phyloP scores from a whole-genome alignment of 441 rosid species.

The Adansonia gregorii region DNA sequence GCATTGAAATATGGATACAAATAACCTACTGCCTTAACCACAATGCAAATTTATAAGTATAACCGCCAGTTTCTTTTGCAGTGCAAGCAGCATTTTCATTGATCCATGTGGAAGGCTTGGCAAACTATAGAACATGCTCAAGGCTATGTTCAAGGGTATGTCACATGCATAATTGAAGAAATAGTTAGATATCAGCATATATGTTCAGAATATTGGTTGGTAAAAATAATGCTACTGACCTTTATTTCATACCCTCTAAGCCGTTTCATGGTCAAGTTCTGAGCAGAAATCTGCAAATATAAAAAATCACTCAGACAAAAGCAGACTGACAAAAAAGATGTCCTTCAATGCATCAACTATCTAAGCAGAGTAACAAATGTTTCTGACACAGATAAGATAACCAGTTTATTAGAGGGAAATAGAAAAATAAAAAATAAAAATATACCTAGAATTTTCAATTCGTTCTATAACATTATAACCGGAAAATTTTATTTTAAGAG shows the following conservation, averaged over 20 bases:
- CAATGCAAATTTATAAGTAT: constrained; percentile 7
- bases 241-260: constrained; percentile 85
- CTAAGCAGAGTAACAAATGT: not conserved
- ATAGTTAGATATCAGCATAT: not conserved
- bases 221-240: constrained; percentile 44
- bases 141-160: not conserved
- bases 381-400: constrained; percentile 1
- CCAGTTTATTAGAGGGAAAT: not conserved
- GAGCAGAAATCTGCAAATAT: constrained; percentile 69
- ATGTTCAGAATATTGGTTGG: not conserved
- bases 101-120: not conserved
- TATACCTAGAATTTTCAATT: not conserved
- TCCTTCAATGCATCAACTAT: not conserved
- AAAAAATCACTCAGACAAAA: constrained; percentile 34
- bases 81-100: not conserved
- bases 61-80: constrained; percentile 4
- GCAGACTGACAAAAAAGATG: constrained; percentile 15
- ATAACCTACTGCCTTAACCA: not conserved
- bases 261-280: constrained; percentile 84
- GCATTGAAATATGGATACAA: not conserved
- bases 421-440: not conserved
- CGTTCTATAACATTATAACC: constrained; percentile 8
- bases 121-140: constrained; percentile 1
- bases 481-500: not conserved
- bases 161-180: constrained; percentile 11